Percentiles rank a stretch among this genome's conserved stretches.
phyloP scores from a whole-genome alignment of 371 early-diverging fungal genomes.

The Gilbertella persicaria region DNA sequence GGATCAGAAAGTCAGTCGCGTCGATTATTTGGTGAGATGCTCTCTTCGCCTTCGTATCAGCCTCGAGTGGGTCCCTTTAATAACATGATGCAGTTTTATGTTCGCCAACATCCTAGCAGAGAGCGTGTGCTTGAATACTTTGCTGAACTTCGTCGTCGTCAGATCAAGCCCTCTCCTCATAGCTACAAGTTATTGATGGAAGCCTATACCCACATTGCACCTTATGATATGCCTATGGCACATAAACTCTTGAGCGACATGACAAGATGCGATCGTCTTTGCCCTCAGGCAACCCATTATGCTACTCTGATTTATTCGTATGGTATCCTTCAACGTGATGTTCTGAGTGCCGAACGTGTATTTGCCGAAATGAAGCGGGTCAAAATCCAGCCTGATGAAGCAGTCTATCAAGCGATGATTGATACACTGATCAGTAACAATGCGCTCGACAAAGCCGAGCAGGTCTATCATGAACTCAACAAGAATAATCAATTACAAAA shows the following conservation, averaged over 20 bases:
- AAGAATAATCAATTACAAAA: slow-evolving; percentile 13
- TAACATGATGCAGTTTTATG: slow-evolving; percentile 70
- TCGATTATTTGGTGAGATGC: slow-evolving; percentile 57
- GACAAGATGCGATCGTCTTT: slow-evolving; percentile 41
- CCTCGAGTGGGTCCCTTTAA: slow-evolving; percentile 63
- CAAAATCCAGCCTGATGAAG: slow-evolving; percentile 50
- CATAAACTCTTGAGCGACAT: slow-evolving; percentile 54
- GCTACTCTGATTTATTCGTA: slow-evolving; percentile 65
- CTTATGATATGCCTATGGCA: slow-evolving; percentile 64
- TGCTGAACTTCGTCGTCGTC: slow-evolving; percentile 47
- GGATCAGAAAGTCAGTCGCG: slow-evolving; percentile 57
- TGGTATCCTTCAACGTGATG: slow-evolving; percentile 56
- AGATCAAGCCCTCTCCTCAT: slow-evolving; percentile 59
- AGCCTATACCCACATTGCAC: slow-evolving; percentile 59
- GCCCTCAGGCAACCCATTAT: slow-evolving; percentile 61
- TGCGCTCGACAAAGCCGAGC: slow-evolving; percentile 45
- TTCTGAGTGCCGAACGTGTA: slow-evolving; percentile 48
- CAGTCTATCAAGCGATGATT: slow-evolving; percentile 61
- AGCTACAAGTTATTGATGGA: slow-evolving; percentile 67
- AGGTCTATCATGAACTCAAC: slow-evolving; percentile 33
- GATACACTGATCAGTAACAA: slow-evolving; percentile 56
- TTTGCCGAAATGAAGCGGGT: slow-evolving; percentile 50
- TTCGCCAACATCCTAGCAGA: slow-evolving; percentile 60
- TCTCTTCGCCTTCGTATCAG: slow-evolving; percentile 49
- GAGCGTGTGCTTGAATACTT: slow-evolving; percentile 56